Evolutionary conservation across 2,329 filamentous ascomycete species (phyloP).

Genomic region (Arthrobotrys entomopaga): DNA sequence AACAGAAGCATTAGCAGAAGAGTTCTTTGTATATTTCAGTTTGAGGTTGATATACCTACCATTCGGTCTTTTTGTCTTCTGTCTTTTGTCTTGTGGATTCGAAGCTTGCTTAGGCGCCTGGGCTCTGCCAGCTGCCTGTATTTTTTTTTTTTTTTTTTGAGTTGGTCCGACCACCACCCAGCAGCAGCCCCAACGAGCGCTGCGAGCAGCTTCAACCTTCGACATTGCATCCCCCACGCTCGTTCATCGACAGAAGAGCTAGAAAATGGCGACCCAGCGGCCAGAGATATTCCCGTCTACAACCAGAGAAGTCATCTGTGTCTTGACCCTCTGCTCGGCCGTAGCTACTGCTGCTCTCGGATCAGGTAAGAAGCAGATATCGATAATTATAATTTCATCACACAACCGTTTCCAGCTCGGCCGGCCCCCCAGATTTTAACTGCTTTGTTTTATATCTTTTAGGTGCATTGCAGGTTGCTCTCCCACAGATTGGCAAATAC

Average conservation of each 20-base stretch:
- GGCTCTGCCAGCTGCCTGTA: too few species aligned
- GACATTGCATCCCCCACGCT: background rate
- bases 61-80: too few species aligned
- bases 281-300: slow-evolving; percentile 47
- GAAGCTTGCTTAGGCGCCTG: too few species aligned
- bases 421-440: background rate
- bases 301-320: slow-evolving; percentile 38
- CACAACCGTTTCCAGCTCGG: too few species aligned
- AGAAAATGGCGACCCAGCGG: slow-evolving; percentile 33
- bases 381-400: too few species aligned
- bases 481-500: slow-evolving; percentile 44
- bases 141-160: too few species aligned
- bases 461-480: slow-evolving; percentile 49
- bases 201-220: background rate
- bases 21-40: too few species aligned
- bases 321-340: slow-evolving; percentile 39
- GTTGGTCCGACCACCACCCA: background rate
- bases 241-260: slow-evolving; percentile 5
- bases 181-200: background rate
- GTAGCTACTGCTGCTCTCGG: slow-evolving; percentile 41
- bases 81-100: too few species aligned
- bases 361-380: slow-evolving; percentile 23
- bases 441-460: background rate
- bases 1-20: too few species aligned
- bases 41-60: too few species aligned